These are phyloP conservation scores for Nakazawaea holstii DNA, from an alignment of 805 yeast genomes.

Conservation along the genomic window DNA sequence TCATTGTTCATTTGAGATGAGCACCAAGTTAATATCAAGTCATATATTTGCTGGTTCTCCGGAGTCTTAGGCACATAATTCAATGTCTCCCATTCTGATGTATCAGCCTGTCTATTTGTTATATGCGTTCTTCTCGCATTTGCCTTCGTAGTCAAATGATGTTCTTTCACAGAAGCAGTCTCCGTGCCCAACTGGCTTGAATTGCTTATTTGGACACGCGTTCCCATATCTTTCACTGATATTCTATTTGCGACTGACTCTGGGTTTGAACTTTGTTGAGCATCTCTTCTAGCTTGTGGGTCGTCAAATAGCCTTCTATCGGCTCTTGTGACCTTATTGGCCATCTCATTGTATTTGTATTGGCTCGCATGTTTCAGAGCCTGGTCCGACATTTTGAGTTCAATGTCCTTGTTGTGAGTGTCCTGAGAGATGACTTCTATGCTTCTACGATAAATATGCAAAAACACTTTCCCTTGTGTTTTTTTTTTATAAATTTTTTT, in stretches of 20 bases:
- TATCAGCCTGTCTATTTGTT: conserved; percentile 9
- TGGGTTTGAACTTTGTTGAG: conserved; percentile 59
- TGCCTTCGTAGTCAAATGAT: too few species aligned
- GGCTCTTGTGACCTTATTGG: conserved; percentile 64
- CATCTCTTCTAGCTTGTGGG: conserved; percentile 28
- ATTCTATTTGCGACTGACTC: conserved; percentile 67
- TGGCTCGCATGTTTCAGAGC: conserved; percentile 10
- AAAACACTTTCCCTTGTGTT: too few species aligned
- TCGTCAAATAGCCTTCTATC: conserved; percentile 47
- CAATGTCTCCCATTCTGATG: conserved; percentile 39
- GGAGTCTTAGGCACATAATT: conserved; percentile 60
- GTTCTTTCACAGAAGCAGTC: too few species aligned
- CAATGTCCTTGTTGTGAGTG: neutral
- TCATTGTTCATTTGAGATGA: conserved; percentile 55
- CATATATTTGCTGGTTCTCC: conserved; percentile 46
- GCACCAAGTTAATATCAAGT: conserved; percentile 56
- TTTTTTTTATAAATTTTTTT: too few species aligned
- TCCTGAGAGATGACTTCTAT: too few species aligned
- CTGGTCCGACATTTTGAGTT: neutral
- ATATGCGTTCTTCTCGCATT: neutral
- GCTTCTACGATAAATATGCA: too few species aligned
- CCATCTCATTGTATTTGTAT: conserved; percentile 68
- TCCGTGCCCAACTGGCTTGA: too few species aligned
- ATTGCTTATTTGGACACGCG: conserved; percentile 23
- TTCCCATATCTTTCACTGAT: conserved; percentile 67